Conservation (phyloP, 768 basidiomycete species). For the Mycena belliarum region DNA sequence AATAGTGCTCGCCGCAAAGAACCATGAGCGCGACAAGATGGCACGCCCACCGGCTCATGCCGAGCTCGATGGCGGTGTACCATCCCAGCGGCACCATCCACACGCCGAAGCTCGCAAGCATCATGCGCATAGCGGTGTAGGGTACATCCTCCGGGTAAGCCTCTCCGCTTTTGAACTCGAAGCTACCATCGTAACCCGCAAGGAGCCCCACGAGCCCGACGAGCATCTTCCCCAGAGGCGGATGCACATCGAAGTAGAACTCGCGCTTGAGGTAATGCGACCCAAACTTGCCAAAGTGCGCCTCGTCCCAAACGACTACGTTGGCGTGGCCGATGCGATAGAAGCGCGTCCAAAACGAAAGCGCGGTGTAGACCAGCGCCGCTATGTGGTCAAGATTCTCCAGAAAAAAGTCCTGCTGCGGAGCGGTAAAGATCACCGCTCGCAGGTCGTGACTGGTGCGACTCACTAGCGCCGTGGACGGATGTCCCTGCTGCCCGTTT, state of each 20-base stretch:
- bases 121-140: slow-evolving; percentile 91
- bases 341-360: slow-evolving; percentile 94
- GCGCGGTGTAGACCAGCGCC: slow-evolving; percentile 85
- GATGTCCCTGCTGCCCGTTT: background rate
- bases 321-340: slow-evolving; percentile 87
- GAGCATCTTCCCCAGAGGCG: slow-evolving; percentile 98
- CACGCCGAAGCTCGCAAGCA: slow-evolving; percentile 92
- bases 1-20: slow-evolving; percentile 65
- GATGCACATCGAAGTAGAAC: slow-evolving; percentile 99
- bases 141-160: slow-evolving; percentile 85
- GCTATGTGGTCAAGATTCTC: slow-evolving; percentile 80
- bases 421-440: background rate
- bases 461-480: slow-evolving; percentile 57
- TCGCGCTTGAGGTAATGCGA: slow-evolving; percentile 98
- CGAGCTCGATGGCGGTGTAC: slow-evolving; percentile 96
- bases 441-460: background rate
- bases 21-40: slow-evolving; percentile 96
- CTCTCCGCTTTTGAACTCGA: slow-evolving; percentile 93
- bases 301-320: slow-evolving; percentile 97
- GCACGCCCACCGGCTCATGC: slow-evolving; percentile 85
- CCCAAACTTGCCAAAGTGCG: slow-evolving; percentile 99
- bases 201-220: slow-evolving; percentile 91
- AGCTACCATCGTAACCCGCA: slow-evolving; percentile 87
- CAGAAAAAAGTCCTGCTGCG: slow-evolving; percentile 68
- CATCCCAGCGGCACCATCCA: slow-evolving; percentile 94